A percentile compares a stretch with the other conserved stretches of the same genome.
Evolutionary conservation across 768 basidiomycete species (phyloP).

Genomic region (Boletus coccyginus): DNA sequence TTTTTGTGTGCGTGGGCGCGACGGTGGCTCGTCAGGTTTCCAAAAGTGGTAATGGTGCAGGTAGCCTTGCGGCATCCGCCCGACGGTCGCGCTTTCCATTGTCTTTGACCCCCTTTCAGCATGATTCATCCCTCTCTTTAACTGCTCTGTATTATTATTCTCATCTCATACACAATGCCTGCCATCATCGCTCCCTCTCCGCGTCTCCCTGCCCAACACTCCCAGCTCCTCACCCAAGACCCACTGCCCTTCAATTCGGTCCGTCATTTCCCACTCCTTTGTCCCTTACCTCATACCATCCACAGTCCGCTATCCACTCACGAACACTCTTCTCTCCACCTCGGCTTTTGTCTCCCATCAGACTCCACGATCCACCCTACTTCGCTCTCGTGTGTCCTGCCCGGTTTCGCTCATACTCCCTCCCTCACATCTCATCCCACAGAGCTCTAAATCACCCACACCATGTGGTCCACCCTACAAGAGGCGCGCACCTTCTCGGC

Average conservation of each 20-base stretch:
- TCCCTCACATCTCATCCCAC: constrained; percentile 11
- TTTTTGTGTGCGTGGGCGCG: background rate
- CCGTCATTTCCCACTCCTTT: constrained; percentile 2
- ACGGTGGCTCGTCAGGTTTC: constrained; percentile 21
- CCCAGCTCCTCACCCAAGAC: constrained; percentile 10
- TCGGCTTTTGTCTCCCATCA: constrained; percentile 38
- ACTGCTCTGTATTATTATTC: constrained; percentile 36
- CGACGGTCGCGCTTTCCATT: constrained; percentile 14
- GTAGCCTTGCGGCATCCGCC: constrained; percentile 24
- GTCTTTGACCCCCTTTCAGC: constrained; percentile 24
- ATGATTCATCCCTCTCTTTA: constrained; percentile 27
- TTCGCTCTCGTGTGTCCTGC: constrained; percentile 18
- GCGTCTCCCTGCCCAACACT: constrained; percentile 27
- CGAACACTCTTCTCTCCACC: constrained; percentile 28
- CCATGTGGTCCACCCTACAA: constrained; percentile 38
- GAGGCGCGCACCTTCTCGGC: constrained; percentile 36
- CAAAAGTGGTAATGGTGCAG: constrained; percentile 19
- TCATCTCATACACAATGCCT: constrained; percentile 29
- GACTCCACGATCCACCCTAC: constrained; percentile 30
- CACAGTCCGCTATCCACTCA: constrained; percentile 18
- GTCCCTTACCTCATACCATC: constrained; percentile 4
- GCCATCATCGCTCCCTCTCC: constrained; percentile 43
- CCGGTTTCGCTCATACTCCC: background rate
- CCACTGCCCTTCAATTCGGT: background rate
- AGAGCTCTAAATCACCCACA: constrained; percentile 39